Conservation (phyloP, 441 rosid genomes). For the Erysimum pusillum region DNA sequence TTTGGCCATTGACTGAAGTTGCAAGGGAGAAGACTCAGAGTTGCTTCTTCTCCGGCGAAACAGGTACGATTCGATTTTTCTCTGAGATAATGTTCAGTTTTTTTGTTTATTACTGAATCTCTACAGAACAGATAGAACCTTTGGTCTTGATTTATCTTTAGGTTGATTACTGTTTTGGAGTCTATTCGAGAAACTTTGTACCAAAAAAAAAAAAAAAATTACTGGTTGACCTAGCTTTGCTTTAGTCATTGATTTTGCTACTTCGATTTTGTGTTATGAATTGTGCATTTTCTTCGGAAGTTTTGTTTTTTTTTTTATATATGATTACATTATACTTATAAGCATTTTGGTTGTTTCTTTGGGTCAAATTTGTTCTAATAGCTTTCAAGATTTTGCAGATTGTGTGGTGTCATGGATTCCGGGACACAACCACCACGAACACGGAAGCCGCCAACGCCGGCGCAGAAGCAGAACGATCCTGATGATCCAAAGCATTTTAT, state of each 20-base stretch:
- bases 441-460: no score
- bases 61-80: slow-evolving; percentile 10
- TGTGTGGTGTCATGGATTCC: not conserved
- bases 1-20: slow-evolving; percentile 32
- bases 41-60: slow-evolving; percentile 23
- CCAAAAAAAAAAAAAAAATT: no score
- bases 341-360: not conserved
- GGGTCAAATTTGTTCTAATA: no score
- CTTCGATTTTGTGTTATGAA: not conserved
- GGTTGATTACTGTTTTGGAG: slow-evolving; percentile 13
- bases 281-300: not conserved
- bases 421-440: not conserved
- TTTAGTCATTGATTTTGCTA: no score
- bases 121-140: not conserved
- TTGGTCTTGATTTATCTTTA: not conserved
- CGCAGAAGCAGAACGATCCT: no score
- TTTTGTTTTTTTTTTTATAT: no score
- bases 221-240: not conserved
- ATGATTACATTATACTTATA: no score
- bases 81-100: slow-evolving; percentile 1
- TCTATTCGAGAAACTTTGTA: not conserved
- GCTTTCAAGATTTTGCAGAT: not conserved
- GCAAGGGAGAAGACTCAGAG: slow-evolving; percentile 18
- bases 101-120: no score
- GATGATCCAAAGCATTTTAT: no score